Conservation (phyloP, 306 rosid genomes). For the Pyrus pyrifolia region DNA sequence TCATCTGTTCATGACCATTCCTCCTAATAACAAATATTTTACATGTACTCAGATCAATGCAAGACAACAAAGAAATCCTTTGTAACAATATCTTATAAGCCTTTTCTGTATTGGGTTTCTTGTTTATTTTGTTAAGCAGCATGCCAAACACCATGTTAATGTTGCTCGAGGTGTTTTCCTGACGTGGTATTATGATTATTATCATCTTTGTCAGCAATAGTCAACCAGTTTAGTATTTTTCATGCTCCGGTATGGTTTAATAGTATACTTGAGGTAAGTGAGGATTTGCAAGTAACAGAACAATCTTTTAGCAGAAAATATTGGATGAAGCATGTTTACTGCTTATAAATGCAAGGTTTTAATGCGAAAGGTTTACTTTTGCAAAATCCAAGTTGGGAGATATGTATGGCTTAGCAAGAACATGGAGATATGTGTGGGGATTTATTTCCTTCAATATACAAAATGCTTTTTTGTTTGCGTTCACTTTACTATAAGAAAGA, state of each 20-base stretch:
- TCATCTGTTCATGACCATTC: no score
- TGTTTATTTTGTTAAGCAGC: not conserved
- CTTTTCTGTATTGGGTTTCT: not conserved
- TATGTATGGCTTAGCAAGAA: not conserved
- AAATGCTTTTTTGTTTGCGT: not conserved
- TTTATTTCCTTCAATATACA: not conserved
- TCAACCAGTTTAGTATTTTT: not conserved
- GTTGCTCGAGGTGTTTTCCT: not conserved
- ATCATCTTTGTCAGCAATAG: not conserved
- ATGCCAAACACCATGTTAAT: not conserved
- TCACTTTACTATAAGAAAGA: not conserved
- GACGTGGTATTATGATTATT: not conserved
- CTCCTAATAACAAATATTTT: not conserved
- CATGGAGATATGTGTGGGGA: not conserved
- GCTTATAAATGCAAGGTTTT: not conserved
- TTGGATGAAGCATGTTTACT: not conserved
- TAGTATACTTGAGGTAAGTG: not conserved
- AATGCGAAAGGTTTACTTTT: not conserved
- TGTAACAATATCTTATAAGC: not conserved
- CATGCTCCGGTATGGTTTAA: not conserved
- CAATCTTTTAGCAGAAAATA: not conserved
- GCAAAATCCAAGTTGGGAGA: not conserved
- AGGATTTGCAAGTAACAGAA: not conserved
- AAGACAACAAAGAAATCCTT: no score
- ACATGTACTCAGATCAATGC: not conserved